Base-by-base conservation (phyloP, 192 early-diverging fungal genomes). In the Fimicolochytrium jonesii region DNA sequence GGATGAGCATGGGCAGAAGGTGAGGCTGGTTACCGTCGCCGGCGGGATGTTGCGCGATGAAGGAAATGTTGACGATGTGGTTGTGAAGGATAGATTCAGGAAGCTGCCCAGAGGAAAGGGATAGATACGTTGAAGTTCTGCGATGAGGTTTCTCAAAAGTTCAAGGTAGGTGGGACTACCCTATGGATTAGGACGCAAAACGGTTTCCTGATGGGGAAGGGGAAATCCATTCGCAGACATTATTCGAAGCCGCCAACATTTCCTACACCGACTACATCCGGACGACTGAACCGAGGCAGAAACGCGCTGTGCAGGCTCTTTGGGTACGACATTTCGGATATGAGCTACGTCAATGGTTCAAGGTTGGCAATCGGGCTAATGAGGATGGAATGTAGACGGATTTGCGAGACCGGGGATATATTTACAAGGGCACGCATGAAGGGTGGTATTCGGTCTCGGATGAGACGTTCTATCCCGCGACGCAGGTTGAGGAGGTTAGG, bases 381-480 rank as follows among this genome's bases (percentile, higher is more conserved):
- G n/a, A n/a, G n/a, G n/a, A n/a, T n/a, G n/a, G n/a, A n/a, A n/a
- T n/a, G n/a, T n/a, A n/a, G 86, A 70, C 81, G 35, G 36, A 46
- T 49, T 73, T 97, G 15, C 69, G 79, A 18, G 72, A 84, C 5
- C 74, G 70, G 25, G 91, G 91, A 22, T 85, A 85, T 58, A 90
- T 98, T 41, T 96, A 94, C 77, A 94, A 93, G 73, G 93, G 92
- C 20, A 68, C 71, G 42, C 92, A 98, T 46, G 80, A 87, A 43
- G 95, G 95, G 26, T 98, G 93, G 92, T 98, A 98, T 72, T 86
- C 89, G 1, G 85, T 98, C 4, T 95, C 94, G 11, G 95, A 98
- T 65, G 95, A 98, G 74, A 89, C 91, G 0, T 98, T 93, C 63
- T 92, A 93, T 61, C 77, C 91, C 0, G 68, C 71, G 10, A 71